phyloP scores from a whole-genome alignment of 805 yeast genomes.

The Candida montana region DNA sequence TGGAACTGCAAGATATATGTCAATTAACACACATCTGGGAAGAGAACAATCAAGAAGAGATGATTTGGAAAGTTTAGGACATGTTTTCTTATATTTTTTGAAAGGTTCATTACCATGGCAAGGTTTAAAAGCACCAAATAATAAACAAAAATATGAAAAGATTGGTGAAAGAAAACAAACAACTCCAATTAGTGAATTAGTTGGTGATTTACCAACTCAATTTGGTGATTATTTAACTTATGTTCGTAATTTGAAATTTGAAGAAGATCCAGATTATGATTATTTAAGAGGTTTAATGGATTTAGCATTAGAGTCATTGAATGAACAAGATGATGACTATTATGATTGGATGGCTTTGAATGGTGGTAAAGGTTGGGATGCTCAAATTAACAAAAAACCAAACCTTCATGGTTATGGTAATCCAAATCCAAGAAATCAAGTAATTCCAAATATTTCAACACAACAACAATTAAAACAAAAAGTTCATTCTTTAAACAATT shows the following conservation, averaged over 20 bases:
- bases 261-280: constrained; percentile 75
- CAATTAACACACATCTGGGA: constrained; percentile 82
- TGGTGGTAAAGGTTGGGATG: constrained; percentile 80
- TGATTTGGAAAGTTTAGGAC: constrained; percentile 77
- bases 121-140: constrained; percentile 85
- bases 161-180: constrained; percentile 77
- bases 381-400: constrained; percentile 67
- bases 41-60: constrained; percentile 81
- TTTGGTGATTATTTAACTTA: constrained; percentile 69
- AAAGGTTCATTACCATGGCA: constrained; percentile 86
- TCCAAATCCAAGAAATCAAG: constrained; percentile 59
- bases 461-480: constrained; percentile 21
- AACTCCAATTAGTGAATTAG: constrained; percentile 53
- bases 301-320: constrained; percentile 50
- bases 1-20: constrained; percentile 86
- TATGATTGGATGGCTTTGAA: constrained; percentile 82
- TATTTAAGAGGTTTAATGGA: constrained; percentile 58
- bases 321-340: constrained; percentile 57
- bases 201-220: constrained; percentile 63
- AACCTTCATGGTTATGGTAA: constrained; percentile 88
- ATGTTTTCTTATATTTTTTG: constrained; percentile 72
- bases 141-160: constrained; percentile 75
- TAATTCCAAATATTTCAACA: constrained; percentile 1
- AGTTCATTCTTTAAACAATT: constrained; percentile 25
- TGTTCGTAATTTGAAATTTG: constrained; percentile 66